These are phyloP conservation scores for Artemisia tridentata DNA, from an alignment of 129 eudicot species.

Conservation along the genomic window DNA sequence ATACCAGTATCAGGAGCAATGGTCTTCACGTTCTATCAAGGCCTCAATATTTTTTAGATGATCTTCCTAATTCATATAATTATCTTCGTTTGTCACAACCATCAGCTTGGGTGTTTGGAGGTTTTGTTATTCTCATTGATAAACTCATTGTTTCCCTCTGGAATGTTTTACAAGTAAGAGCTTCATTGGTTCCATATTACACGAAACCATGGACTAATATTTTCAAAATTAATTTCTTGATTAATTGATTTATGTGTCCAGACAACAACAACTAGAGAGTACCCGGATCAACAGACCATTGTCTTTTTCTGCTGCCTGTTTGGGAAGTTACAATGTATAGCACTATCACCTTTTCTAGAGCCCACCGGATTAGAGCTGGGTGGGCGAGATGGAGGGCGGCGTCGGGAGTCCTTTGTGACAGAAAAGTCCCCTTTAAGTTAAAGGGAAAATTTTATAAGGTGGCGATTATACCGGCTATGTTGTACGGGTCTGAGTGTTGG, in stretches of 20 bases:
- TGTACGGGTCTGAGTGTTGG: too few species aligned
- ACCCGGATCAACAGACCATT: too few species aligned
- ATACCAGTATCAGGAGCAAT: slow-evolving; percentile 36
- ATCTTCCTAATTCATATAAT: not conserved
- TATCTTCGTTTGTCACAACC: slow-evolving; percentile 7
- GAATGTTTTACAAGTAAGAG: slow-evolving; percentile 16
- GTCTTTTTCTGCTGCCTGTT: too few species aligned
- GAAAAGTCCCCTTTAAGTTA: too few species aligned
- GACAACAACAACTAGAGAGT: too few species aligned
- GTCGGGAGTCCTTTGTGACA: too few species aligned
- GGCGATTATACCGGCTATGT: too few species aligned
- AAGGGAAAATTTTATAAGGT: too few species aligned
- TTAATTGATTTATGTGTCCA: not conserved
- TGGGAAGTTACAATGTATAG: too few species aligned
- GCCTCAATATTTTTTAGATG: slow-evolving; percentile 19
- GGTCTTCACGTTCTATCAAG: slow-evolving; percentile 39
- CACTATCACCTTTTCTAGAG: too few species aligned
- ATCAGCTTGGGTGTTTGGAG: slow-evolving; percentile 17
- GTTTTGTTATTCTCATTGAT: slow-evolving; percentile 4
- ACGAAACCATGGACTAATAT: not conserved
- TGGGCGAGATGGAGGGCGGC: too few species aligned
- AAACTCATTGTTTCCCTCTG: not conserved
- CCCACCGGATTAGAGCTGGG: too few species aligned
- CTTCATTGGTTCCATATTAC: not conserved
- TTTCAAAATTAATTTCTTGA: not conserved